Base-by-base conservation (phyloP, 2,329 filamentous ascomycete species). In the Fusarium sarcochroum region DNA sequence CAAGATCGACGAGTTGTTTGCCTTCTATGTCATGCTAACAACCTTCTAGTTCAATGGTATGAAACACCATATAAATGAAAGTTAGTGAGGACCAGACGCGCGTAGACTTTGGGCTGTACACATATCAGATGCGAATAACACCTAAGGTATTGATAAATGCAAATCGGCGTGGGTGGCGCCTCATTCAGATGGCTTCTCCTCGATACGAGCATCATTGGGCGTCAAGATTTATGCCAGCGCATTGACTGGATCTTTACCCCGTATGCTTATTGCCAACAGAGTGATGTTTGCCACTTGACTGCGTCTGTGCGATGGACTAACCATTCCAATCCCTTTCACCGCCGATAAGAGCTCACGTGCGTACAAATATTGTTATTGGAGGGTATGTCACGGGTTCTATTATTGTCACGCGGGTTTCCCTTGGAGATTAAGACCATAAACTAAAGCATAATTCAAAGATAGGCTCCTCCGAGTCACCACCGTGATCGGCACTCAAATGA, bases 211-310 rank as follows among this genome's bases (percentile, higher is more conserved):
- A 58, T 35, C 41, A 52, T 44, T 35, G 25, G 51, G 66, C 66
- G 61, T 67, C 53, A 67, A 69, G 44, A 54, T 63, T 63, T 42
- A 63, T 66, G 55, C 61, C 61, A 48, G 35, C 61, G 63, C 56
- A 54, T 44, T 58, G 41, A 49, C 63, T 61, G 47, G 40, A 44
- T 32, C 40, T 45, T 44, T 41, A 13, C 27, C 37, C 25, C 21
- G 6, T 27, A 34, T 48, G 41, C 35, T 52, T 65, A 17, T 50
- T 51, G 32, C 38, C 15, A 47, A 64, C 44, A 54, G 40, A 62
- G 46, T 30, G n/a, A 14, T 35, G 17, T 42, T 55, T 56, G 27
- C 30, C 57, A 48, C 45, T 37, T 48, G 40, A 49, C 27, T 66
- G 47, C 25, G 65, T 62, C 66, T 47, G 65, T 66, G 65, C 66